Evolutionary conservation across 805 yeast genomes (phyloP).

Genomic region (Starmerella bacillaris): DNA sequence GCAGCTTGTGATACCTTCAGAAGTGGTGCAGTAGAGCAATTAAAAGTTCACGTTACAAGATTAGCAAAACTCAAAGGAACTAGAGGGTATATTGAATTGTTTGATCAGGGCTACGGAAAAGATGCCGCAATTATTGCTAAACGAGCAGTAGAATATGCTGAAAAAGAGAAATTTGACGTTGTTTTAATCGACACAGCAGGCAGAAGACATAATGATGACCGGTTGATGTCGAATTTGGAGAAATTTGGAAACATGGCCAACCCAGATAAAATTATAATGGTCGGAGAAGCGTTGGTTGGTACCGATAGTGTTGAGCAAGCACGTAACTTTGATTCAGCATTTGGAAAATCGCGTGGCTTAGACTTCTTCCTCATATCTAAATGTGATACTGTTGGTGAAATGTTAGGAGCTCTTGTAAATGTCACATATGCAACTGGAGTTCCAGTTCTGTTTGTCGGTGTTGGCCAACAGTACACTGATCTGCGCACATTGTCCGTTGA

Average conservation of each 20-base stretch:
- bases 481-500: slow-evolving; percentile 74
- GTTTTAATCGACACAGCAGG: slow-evolving; percentile 96
- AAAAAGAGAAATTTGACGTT: slow-evolving; percentile 53
- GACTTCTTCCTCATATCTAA: slow-evolving; percentile 87
- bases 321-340: slow-evolving; percentile 76
- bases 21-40: slow-evolving; percentile 97
- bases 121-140: slow-evolving; percentile 92
- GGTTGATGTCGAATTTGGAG: slow-evolving; percentile 86
- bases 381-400: slow-evolving; percentile 93
- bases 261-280: slow-evolving; percentile 95
- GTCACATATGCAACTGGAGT: slow-evolving; percentile 94
- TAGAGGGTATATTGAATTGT: slow-evolving; percentile 44
- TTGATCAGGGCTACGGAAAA: slow-evolving; percentile 92
- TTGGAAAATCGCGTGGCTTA: slow-evolving; percentile 61
- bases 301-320: slow-evolving; percentile 96
- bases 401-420: slow-evolving; percentile 91
- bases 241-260: slow-evolving; percentile 89
- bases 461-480: slow-evolving; percentile 94
- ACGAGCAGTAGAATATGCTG: slow-evolving; percentile 70
- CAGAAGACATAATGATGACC: slow-evolving; percentile 84
- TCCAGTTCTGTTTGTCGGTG: slow-evolving; percentile 88
- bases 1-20: slow-evolving; percentile 97
- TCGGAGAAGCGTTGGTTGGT: slow-evolving; percentile 94
- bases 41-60: slow-evolving; percentile 81
- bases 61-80: slow-evolving; percentile 40